Percentiles rank a stretch among this genome's conserved stretches.
Evolutionary conservation across 306 rosid species (phyloP).

Genomic region (Arachis stenosperma): DNA sequence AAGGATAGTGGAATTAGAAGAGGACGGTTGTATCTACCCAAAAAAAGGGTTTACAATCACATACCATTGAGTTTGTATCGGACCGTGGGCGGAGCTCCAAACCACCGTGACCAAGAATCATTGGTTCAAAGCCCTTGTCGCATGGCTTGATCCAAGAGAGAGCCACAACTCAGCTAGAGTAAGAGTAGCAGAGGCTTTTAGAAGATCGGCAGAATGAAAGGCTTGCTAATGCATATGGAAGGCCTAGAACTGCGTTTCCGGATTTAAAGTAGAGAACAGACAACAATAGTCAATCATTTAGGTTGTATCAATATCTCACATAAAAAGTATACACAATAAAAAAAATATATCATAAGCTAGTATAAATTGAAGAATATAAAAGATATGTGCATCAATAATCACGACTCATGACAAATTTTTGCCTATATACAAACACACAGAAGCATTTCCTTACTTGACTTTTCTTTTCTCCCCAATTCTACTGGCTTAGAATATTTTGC

Average conservation of each 20-base stretch:
- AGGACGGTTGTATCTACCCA: too few relatives aligned
- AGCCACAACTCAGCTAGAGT: slow-evolving; percentile 94
- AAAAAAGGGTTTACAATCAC: neutral
- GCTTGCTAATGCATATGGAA: slow-evolving; percentile 94
- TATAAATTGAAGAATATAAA: slow-evolving; percentile 18
- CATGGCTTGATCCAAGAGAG: slow-evolving; percentile 86
- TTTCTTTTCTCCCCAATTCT: neutral
- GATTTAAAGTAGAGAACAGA: slow-evolving; percentile 46
- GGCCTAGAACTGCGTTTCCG: slow-evolving; percentile 89
- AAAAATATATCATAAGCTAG: neutral
- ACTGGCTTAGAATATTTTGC: too few relatives aligned
- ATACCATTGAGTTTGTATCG: slow-evolving; percentile 78
- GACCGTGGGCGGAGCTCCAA: slow-evolving; percentile 61
- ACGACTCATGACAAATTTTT: slow-evolving; percentile 1
- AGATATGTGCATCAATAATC: neutral
- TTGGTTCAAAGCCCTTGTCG: slow-evolving; percentile 74
- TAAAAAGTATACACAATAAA: neutral
- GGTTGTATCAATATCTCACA: neutral
- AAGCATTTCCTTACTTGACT: neutral
- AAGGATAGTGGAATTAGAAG: too few relatives aligned
- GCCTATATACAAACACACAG: slow-evolving; percentile 10
- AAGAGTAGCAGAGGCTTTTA: slow-evolving; percentile 91
- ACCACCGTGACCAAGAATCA: slow-evolving; percentile 66
- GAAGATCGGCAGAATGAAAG: slow-evolving; percentile 97
- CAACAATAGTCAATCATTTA: neutral